Base-by-base conservation (phyloP, 345 rosid genomes). In the Pugionium dolabratum region DNA sequence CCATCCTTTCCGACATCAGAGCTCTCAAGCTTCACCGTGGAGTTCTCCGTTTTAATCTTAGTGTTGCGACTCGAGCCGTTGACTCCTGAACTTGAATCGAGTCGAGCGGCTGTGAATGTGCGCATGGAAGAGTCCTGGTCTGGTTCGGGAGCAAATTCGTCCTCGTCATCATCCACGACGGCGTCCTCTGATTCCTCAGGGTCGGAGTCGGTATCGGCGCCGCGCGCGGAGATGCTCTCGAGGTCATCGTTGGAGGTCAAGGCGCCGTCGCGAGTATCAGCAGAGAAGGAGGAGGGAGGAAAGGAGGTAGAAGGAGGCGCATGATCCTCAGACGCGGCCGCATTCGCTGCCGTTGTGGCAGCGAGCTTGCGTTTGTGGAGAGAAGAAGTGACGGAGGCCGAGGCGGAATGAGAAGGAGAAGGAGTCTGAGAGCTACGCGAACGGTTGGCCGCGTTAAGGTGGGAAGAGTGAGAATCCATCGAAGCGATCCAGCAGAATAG, bases 401-500 rank as follows among this genome's bases (percentile, higher is more conserved):
- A 90, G 42, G 99, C 99, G 11, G 99, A 94, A 73, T 95, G 97
- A 51, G 99, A 95, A 4, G 98, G 97, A 27, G 98, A 91, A 34
- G 91, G 98, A 35, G 99, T 89, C 70, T 89, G 87, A 30, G 96
- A 95, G 55, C 91, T 89, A 58, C 97, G 96, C 4, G 78, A 74
- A 31, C 78, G 70, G 34, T 86, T 90, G 53, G 84, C 85, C n/a
- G 85, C 91, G 68, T 75, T 81, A 62, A 85, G 81, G 76, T 86
- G 99, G 6, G 97, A 86, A 67, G 90, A 79, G 78, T 79, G 87
- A 8, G 81, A 53, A 43, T 87, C 90, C 94, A 87, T 87, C 5
- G 62, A n/a, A 57, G 71, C 27, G 60, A 43, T 53, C 7, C 5
- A 5, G 63, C 2, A 36, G 48, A 42, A 29, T 6, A 7, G 64